Conservation (phyloP, 176 grass and related monocot species). For the Zea luxurians region DNA sequence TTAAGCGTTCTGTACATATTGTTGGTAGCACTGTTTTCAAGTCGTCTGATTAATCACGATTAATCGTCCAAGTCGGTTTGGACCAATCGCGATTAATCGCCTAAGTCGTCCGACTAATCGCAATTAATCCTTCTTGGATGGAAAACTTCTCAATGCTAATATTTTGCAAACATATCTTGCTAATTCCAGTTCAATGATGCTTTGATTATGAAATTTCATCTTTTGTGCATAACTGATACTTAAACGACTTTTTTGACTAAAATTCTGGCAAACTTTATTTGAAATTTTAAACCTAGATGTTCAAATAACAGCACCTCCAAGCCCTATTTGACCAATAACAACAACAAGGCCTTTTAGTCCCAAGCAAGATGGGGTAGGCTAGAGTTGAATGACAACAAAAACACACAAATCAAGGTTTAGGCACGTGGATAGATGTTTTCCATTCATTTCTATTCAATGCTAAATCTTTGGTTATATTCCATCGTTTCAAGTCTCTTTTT, state of each 20-base stretch:
- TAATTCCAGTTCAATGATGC: conserved; percentile 9
- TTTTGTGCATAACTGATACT: background rate
- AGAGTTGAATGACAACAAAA: too few species aligned
- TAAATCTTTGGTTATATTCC: too few species aligned
- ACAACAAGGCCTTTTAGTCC: too few species aligned
- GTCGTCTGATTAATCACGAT: too few species aligned
- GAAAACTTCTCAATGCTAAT: conserved; percentile 4
- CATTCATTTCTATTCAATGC: too few species aligned
- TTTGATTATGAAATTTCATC: background rate
- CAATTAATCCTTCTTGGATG: background rate
- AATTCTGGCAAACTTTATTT: background rate
- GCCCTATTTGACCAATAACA: background rate
- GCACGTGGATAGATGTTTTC: too few species aligned
- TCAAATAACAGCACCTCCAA: conserved; percentile 4
- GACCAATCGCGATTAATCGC: too few species aligned
- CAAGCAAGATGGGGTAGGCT: too few species aligned
- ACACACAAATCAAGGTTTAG: too few species aligned
- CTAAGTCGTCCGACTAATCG: too few species aligned
- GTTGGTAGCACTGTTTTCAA: background rate
- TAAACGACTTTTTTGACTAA: background rate
- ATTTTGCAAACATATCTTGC: background rate
- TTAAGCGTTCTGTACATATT: conserved; percentile 1
- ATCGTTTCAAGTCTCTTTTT: too few species aligned
- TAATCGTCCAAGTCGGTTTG: too few species aligned
- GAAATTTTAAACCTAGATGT: background rate